phyloP scores from a whole-genome alignment of 352 stramenopile species.

The Ophiocytium majus region DNA sequence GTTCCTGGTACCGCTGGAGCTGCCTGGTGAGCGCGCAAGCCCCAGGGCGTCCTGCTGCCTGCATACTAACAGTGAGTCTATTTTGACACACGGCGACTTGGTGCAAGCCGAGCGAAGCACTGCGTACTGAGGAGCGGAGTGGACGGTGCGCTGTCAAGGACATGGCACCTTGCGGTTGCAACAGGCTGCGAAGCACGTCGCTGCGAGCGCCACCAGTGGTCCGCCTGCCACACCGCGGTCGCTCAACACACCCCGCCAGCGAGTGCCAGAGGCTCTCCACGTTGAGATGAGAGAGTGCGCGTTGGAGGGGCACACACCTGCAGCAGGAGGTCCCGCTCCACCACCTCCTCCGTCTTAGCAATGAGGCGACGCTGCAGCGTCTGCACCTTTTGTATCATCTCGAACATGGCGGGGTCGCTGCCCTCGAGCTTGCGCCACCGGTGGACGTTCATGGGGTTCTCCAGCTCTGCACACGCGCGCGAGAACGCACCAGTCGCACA shows the following conservation, averaged over 20 bases:
- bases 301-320: conserved; percentile 59
- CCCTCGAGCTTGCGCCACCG: conserved; percentile 94
- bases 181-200: not conserved
- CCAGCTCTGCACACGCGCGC: conserved; percentile 91
- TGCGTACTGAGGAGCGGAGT: too few relatives aligned
- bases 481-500: too few relatives aligned
- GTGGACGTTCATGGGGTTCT: conserved; percentile 96
- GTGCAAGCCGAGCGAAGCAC: too few relatives aligned
- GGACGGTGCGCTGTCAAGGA: not conserved
- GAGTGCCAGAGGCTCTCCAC: too few relatives aligned
- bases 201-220: not conserved
- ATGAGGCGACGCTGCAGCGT: conserved; percentile 87
- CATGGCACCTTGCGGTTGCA: not conserved
- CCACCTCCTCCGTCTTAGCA: conserved; percentile 86
- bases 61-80: too few relatives aligned
- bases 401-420: conserved; percentile 86
- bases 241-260: not conserved
- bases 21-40: too few relatives aligned
- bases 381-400: conserved; percentile 94
- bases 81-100: too few relatives aligned
- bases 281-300: too few relatives aligned
- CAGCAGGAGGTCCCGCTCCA: conserved; percentile 89
- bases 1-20: too few relatives aligned
- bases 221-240: not conserved
- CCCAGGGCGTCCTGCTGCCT: too few relatives aligned